These are phyloP conservation scores for Teunomyces barrocoloradensis DNA, from an alignment of 805 yeast species.

Conservation along the genomic window DNA sequence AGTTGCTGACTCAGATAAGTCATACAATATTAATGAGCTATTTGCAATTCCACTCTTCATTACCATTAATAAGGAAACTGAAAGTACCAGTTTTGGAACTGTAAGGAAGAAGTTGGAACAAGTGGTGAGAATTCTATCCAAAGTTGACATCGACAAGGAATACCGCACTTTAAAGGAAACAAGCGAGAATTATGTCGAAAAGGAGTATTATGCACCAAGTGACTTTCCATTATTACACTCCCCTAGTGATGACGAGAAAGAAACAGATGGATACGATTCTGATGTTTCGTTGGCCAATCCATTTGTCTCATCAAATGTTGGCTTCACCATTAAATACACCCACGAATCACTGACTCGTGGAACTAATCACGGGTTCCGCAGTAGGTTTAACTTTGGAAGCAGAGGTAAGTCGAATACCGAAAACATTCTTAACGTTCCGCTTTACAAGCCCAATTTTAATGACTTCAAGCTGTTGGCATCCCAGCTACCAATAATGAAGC, in stretches of 20 bases:
- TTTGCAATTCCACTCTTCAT: slow-evolving; percentile 82
- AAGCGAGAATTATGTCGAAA: slow-evolving; percentile 9
- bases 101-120: slow-evolving; percentile 58
- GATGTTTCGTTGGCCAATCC: slow-evolving; percentile 55
- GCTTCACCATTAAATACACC: slow-evolving; percentile 41
- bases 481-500: slow-evolving; percentile 26
- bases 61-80: slow-evolving; percentile 47
- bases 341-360: background rate
- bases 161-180: slow-evolving; percentile 18
- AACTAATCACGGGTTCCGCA: background rate
- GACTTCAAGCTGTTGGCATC: slow-evolving; percentile 29
- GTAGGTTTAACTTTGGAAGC: slow-evolving; percentile 3
- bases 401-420: background rate
- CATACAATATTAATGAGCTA: slow-evolving; percentile 39
- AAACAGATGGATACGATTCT: slow-evolving; percentile 40
- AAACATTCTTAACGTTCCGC: slow-evolving; percentile 46
- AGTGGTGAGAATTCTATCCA: slow-evolving; percentile 23
- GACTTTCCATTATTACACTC: slow-evolving; percentile 36
- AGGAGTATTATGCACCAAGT: slow-evolving; percentile 18
- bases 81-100: slow-evolving; percentile 52
- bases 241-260: slow-evolving; percentile 15
- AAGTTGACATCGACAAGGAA: slow-evolving; percentile 19
- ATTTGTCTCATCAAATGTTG: slow-evolving; percentile 46
- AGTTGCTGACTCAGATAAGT: slow-evolving; percentile 35
- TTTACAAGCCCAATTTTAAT: slow-evolving; percentile 38